phyloP scores from a whole-genome alignment of 495 filamentous ascomycete species.

The Cairneyella variabilis region DNA sequence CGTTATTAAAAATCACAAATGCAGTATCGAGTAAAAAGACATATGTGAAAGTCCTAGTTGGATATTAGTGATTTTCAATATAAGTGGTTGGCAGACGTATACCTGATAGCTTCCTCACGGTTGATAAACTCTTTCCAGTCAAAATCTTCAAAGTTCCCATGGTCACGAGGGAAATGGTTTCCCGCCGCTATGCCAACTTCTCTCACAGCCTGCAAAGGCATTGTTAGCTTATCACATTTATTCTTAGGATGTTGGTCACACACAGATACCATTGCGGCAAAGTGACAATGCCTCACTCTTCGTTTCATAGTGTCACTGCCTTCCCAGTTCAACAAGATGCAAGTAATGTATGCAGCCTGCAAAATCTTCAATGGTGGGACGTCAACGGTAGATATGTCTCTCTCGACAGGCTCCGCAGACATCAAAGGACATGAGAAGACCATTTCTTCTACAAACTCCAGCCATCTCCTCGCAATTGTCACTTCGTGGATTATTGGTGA shows the following conservation, averaged over 20 bases:
- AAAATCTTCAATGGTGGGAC: background rate
- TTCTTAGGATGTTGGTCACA: no score
- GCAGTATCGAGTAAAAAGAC: constrained; percentile 10
- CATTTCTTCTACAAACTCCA: constrained; percentile 9
- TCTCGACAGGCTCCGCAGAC: constrained; percentile 3
- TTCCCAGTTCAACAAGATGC: constrained; percentile 13
- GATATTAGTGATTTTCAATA: background rate
- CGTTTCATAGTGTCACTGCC: constrained; percentile 6
- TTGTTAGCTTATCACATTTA: no score
- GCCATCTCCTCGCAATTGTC: constrained; percentile 2
- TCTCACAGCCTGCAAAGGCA: constrained; percentile 4
- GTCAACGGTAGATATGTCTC: background rate
- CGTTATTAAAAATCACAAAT: constrained; percentile 15
- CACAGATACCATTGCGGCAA: constrained; percentile 5
- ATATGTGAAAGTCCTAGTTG: constrained; percentile 7
- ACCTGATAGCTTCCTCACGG: constrained; percentile 8
- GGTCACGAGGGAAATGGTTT: background rate
- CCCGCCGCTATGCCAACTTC: constrained; percentile 3
- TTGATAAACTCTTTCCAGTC: constrained; percentile 6
- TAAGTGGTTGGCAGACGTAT: background rate
- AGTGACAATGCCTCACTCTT: constrained; percentile 4
- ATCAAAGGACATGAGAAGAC: constrained; percentile 4
- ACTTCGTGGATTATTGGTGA: background rate
- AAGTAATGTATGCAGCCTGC: constrained; percentile 12
- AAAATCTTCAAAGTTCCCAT: background rate